Base-by-base conservation (phyloP, 805 yeast species). In the Metschnikowia lochheadii region DNA sequence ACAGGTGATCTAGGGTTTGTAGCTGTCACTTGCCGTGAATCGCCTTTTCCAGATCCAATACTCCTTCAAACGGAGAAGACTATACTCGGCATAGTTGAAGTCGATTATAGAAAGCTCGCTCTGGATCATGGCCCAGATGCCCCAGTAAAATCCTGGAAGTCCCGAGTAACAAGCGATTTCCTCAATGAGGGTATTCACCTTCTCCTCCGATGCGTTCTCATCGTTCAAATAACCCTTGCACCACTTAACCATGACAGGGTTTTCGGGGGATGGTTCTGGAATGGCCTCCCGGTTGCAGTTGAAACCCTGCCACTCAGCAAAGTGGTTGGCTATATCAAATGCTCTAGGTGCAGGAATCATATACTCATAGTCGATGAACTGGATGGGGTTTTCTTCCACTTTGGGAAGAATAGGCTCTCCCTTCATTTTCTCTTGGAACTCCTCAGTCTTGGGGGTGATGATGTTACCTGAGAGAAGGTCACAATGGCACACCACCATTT, bases 111-210 rank as follows among this genome's bases (percentile, higher is more conserved):
- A 83, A 20, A 83, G 79, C 49, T 77, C 77, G 52, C 85, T 75
- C 65, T 86, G 94, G 48, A 87, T 86, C 52, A 83, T 84, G 2
- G 90, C 82, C 94, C 94, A 86, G 8, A 87, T 76, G 1, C 92
- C 91, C 94, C 94, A 86, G 63, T 84, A 86, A 60, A 86, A 84
- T 0, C 92, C 94, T 0, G 94, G 94, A 67, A 86, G 67, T 0
- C 94, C 94, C 70, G 84, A 87, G 70, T 79, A 85, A 3, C 75
- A 63, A 13, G 70, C 65, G 20, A 87, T 75, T 62, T 86, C 91
- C 11, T 69, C 64, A 18, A 85, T 77, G 31, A 85, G 66, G 0
- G 52, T 55, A 48, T 73, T 73, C 5, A 84, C 67, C 21, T 69
- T 62, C 7, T 63, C 66, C 1, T 49, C 46, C 11, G 63, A 32